These are phyloP conservation scores for Eremomyces bilateralis DNA, from an alignment of 495 filamentous ascomycete species.

Conservation along the genomic window DNA sequence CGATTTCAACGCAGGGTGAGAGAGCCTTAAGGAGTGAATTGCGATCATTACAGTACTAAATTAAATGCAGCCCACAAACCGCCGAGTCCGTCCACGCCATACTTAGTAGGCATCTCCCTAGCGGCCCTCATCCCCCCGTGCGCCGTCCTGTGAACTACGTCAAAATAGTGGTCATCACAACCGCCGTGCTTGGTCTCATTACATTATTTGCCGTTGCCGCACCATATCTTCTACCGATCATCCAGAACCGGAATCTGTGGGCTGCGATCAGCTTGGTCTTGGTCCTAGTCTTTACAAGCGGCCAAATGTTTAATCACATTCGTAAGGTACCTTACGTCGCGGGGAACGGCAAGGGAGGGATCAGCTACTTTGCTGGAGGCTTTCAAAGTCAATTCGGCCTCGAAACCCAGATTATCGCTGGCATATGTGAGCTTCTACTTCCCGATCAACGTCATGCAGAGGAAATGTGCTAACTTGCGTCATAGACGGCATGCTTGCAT, in stretches of 20 bases:
- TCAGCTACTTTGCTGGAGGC: conserved; percentile 79
- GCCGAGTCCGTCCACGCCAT: conserved; percentile 63
- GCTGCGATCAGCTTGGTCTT: conserved; percentile 72
- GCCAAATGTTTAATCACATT: conserved; percentile 99
- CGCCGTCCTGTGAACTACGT: conserved; percentile 74
- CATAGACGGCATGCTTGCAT: conserved; percentile 77
- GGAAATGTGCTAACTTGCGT: conserved; percentile 1
- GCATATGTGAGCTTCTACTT: conserved; percentile 54
- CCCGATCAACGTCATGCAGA: background rate
- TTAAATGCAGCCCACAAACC: conserved; percentile 39
- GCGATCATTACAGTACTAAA: background rate
- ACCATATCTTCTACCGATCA: conserved; percentile 62
- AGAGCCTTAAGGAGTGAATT: background rate
- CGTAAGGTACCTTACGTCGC: conserved; percentile 88
- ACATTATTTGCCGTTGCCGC: conserved; percentile 54
- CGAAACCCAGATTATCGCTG: conserved; percentile 90
- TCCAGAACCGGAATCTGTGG: conserved; percentile 87
- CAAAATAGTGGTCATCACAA: conserved; percentile 43
- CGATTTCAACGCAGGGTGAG: conserved; percentile 69
- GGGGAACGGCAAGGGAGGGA: conserved; percentile 63
- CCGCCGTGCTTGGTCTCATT: conserved; percentile 40
- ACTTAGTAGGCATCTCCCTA: conserved; percentile 55
- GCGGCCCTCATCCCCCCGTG: conserved; percentile 50
- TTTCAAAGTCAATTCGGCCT: conserved; percentile 92
- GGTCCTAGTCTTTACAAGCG: conserved; percentile 84